Percentiles rank a stretch among this genome's conserved stretches.
Conservation (phyloP, 2,329 filamentous ascomycete genomes). For the Colletotrichum echinochloae region DNA sequence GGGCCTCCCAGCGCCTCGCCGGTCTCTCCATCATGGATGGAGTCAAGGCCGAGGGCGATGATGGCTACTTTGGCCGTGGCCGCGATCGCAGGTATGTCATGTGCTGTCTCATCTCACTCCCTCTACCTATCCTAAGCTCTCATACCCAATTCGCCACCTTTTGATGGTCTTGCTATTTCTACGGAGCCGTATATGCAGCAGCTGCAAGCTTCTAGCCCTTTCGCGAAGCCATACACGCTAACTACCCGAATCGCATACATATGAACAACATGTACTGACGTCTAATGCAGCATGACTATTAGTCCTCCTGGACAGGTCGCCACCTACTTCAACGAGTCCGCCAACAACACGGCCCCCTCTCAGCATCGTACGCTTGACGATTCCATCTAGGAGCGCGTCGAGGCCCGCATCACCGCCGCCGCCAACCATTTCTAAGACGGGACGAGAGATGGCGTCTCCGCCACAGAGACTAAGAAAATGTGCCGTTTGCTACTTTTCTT, state of each 20-base stretch:
- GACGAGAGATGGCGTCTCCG: background rate
- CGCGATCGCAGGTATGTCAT: conserved; percentile 6
- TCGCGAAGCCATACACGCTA: background rate
- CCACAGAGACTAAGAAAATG: background rate
- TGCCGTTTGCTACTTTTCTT: background rate
- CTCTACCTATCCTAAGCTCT: background rate
- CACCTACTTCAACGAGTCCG: background rate
- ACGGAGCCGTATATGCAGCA: background rate
- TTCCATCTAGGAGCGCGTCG: conserved; percentile 10
- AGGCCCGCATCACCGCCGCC: conserved; percentile 11
- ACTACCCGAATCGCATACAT: background rate
- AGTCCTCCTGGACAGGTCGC: background rate
- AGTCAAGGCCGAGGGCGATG: conserved; percentile 35
- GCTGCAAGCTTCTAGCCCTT: background rate
- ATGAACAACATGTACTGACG: background rate
- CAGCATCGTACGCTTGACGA: background rate
- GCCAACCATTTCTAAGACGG: conserved; percentile 1
- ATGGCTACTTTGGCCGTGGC: conserved; percentile 18
- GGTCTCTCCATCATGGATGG: conserved; percentile 25
- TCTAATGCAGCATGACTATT: background rate
- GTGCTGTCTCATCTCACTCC: no score
- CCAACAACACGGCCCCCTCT: background rate
- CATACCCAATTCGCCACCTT: background rate
- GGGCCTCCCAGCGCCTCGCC: conserved; percentile 21
- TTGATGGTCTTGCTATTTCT: background rate